phyloP scores from a whole-genome alignment of 192 early-diverging fungal species.

The Glomus cerebriforme region DNA sequence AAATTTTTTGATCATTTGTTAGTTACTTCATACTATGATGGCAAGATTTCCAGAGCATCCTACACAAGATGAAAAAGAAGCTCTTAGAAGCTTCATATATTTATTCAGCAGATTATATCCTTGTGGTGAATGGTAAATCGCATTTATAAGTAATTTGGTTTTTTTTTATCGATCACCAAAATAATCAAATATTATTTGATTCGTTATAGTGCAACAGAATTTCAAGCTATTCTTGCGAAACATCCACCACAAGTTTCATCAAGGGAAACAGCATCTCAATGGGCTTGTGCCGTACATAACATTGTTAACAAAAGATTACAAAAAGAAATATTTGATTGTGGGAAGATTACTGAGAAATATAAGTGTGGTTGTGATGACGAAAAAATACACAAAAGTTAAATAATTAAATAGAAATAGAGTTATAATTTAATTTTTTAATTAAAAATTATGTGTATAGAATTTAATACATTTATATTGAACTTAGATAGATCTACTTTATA shows the following conservation, averaged over 20 bases:
- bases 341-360: constrained; percentile 71
- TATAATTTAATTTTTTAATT: too few relatives aligned
- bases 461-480: too few relatives aligned
- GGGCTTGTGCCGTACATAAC: constrained; percentile 90
- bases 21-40: constrained; percentile 91
- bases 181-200: background rate
- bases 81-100: constrained; percentile 79
- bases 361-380: constrained; percentile 82
- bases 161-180: background rate
- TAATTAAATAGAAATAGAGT: background rate
- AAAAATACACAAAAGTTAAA: background rate
- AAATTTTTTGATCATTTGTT: background rate
- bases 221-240: constrained; percentile 71
- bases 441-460: too few relatives aligned
- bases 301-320: constrained; percentile 84
- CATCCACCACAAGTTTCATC: constrained; percentile 81
- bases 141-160: background rate
- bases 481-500: background rate
- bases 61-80: constrained; percentile 69
- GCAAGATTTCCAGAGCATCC: constrained; percentile 84
- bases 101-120: constrained; percentile 89
- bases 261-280: constrained; percentile 73
- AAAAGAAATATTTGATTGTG: constrained; percentile 84
- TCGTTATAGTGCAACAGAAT: constrained; percentile 76
- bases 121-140: constrained; percentile 87